Base-by-base conservation (phyloP, 495 filamentous ascomycete species). In the Aspergillus leporis region DNA sequence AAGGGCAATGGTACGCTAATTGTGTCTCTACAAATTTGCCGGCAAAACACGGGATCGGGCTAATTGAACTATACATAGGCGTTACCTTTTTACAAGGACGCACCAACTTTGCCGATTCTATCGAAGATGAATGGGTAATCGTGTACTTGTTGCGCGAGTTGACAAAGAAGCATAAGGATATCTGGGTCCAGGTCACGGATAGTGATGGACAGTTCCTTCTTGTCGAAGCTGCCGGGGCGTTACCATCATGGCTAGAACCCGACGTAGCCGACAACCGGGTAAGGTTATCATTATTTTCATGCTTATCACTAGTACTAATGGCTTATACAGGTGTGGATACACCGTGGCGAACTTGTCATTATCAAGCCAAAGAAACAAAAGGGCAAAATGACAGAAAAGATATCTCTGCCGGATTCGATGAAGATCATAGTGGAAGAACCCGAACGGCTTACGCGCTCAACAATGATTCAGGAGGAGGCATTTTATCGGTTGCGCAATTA, bases 41-140 rank as follows among this genome's bases (percentile, higher is more conserved):
- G 2, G 9, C 34, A 41, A 16, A 16, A 7, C 38, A 7, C 13
- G 13, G 28, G 4, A 18, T 3, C 41, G 28, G 28, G 49, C 59
- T 63, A 51, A 66, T 50, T 41, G 8, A 43, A 30, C 12, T 18
- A 16, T 49, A 13, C 53, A 9, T 62, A 82, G 77, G 73, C 9
- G 66, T 72, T 16, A 75, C 75, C 22, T 76, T 73, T 28, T 78
- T 96, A 18, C 79, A 82, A 51, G 92, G 92, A 10, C 75, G 78
- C 46, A 94, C 91, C 6, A 88, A 92, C 66, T 97, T 89, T 61
- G 93, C 93, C 7, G 94, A 98, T 72, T 92, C 91, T 4, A 86
- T 97, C 8, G 94, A 96, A 66, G 94, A 98, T 67, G 95, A 98
- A 76, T 98, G 94, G 94, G 83, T 97, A 2, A 86, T 97, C 53